Evolutionary conservation across 495 filamentous ascomycete genomes (phyloP), one percentile per base, ranked within the genome.

Genomic region (Aspergillus taichungensis): DNA sequence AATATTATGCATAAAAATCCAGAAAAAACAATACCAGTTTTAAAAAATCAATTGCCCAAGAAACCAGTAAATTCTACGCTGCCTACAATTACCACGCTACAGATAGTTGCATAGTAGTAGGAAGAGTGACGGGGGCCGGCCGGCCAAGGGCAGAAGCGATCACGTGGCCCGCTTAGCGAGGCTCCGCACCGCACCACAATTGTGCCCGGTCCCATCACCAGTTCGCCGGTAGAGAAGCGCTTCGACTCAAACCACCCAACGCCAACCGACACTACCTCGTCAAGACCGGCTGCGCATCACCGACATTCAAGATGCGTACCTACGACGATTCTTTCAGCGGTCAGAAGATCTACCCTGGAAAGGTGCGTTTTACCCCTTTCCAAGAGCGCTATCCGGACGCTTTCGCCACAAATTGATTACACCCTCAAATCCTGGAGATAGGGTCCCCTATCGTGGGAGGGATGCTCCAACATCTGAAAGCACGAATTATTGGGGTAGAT

Each of bases 301-400:
- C 59, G 52, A 66, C 76, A 76, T 74, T 75, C 82, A 87, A 73
- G 68, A 94, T 94, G 88, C 84, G 87, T 79, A 94, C 88, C 73
- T 96, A 94, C 88, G 88, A 95, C 79, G 90, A 96, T 74, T 80
- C 83, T 63, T 96, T 96, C 84, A 88, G 83, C 76, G 90, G 90
- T 69, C 83, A 89, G 79, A 90, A 85, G 82, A 95, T 96, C 75
- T 96, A 95, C 82, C 90, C 90, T 64, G 90, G 90, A 72, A 96
- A 95, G 89, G 90, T 96, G 83, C 73, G 83, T 72, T 59, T 48
- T 50, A 43, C 40, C 51, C 52, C 43, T 37, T 51, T 45, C 40
- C 45, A 40, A 50, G 33, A 42, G 47, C 34, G 27, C 45, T 42
- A n/a, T 40, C 14, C 9, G 14, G 14, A 27, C 18, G 18, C 18